Conservation (phyloP, 2,329 filamentous ascomycete species). For the Apiospora saccharicola region DNA sequence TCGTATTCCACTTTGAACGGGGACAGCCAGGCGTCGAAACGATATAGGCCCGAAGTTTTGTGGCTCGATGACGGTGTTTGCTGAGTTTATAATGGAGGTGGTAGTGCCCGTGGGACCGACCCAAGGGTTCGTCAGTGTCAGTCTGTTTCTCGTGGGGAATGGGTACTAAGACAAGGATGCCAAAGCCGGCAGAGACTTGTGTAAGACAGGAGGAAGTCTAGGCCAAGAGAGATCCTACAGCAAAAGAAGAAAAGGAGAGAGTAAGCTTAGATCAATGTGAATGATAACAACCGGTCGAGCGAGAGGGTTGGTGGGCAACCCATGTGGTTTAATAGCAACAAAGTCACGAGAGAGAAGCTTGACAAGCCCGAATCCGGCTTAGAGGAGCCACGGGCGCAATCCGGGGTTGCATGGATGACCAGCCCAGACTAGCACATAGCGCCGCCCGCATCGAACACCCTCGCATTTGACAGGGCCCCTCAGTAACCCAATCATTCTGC, state of each 20-base stretch:
- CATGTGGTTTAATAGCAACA: constrained; percentile 7
- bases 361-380: not conserved
- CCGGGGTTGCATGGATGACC: constrained; percentile 15
- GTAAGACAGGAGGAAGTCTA: not conserved
- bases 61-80: constrained; percentile 9
- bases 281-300: not conserved
- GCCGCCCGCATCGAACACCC: not conserved
- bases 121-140: not conserved
- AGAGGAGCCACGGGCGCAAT: constrained; percentile 9
- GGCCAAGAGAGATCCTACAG: not conserved
- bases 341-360: not conserved
- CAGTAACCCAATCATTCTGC: not conserved
- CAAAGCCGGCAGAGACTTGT: constrained; percentile 6
- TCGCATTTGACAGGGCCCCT: constrained; percentile 16
- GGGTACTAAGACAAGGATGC: not conserved
- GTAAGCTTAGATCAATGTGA: not conserved
- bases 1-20: not conserved
- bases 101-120: not conserved
- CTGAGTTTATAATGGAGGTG: not conserved
- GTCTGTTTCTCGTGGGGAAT: not conserved
- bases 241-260: not conserved
- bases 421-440: constrained; percentile 8
- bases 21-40: not conserved
- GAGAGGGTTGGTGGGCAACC: constrained; percentile 5
- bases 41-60: constrained; percentile 5